Conservation (phyloP, 2,329 filamentous ascomycete species). For the Westerdykella aurantiaca region DNA sequence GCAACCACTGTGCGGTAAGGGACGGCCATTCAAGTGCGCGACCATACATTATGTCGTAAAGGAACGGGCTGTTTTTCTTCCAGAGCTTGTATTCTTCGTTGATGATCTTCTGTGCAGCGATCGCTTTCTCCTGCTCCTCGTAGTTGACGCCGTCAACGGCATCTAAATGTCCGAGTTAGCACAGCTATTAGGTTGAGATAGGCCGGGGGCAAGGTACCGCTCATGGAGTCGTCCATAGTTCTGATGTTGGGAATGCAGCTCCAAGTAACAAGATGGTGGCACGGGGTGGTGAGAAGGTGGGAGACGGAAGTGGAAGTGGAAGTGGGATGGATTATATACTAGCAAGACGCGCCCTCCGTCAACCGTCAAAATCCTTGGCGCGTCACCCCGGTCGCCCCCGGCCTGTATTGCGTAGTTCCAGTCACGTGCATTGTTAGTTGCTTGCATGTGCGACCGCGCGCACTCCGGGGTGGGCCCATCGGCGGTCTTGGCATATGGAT, state of each 20-base stretch:
- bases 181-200: conserved; percentile 1
- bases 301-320: too few species aligned
- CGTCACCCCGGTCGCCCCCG: too few species aligned
- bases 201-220: conserved; percentile 16
- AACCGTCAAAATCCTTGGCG: too few species aligned
- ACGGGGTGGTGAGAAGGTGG: too few species aligned
- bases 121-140: conserved; percentile 62
- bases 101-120: conserved; percentile 77
- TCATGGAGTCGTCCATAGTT: conserved; percentile 37
- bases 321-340: too few species aligned
- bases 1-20: conserved; percentile 95
- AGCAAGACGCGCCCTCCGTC: too few species aligned
- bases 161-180: conserved; percentile 28
- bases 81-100: conserved; percentile 99
- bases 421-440: too few species aligned
- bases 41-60: conserved; percentile 95
- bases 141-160: conserved; percentile 25
- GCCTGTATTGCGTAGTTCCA: too few species aligned
- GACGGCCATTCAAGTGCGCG: conserved; percentile 97
- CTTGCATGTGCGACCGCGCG: too few species aligned
- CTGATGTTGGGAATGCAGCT: background rate
- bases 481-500: background rate
- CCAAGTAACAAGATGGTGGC: too few species aligned
- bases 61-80: conserved; percentile 99
- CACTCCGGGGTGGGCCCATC: too few species aligned